Conservation (phyloP, 2,329 filamentous ascomycete genomes). For the Arthrobotrys musiformis region DNA sequence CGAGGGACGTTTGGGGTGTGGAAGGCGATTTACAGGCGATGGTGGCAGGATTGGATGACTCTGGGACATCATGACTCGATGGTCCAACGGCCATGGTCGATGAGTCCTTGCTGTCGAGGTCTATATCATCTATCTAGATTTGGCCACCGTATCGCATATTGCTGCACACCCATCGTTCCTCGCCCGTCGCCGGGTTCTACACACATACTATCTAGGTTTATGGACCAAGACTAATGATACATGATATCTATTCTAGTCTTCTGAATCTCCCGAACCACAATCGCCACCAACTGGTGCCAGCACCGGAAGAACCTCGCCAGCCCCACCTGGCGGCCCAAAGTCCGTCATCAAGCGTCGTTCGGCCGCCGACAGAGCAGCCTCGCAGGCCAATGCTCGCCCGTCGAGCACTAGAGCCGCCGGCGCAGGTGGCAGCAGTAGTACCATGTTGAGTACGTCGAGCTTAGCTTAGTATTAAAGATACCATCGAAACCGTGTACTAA, state of each 20-base stretch:
- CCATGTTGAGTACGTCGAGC: slow-evolving; percentile 88
- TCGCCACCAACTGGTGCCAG: slow-evolving; percentile 70
- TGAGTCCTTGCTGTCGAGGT: slow-evolving; percentile 6
- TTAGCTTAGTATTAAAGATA: slow-evolving; percentile 23
- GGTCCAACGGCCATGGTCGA: neutral
- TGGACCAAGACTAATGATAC: neutral
- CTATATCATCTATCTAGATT: neutral
- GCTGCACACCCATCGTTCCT: neutral
- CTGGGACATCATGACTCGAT: neutral
- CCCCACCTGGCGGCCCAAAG: slow-evolving; percentile 90
- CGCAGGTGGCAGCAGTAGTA: slow-evolving; percentile 94
- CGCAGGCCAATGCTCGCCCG: slow-evolving; percentile 90
- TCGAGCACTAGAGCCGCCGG: slow-evolving; percentile 92
- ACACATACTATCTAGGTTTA: slow-evolving; percentile 63
- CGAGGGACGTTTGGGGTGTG: slow-evolving; percentile 12
- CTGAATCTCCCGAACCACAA: slow-evolving; percentile 70
- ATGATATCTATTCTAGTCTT: slow-evolving; percentile 60
- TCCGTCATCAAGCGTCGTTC: slow-evolving; percentile 95
- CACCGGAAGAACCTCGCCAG: slow-evolving; percentile 85
- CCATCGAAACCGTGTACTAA: neutral
- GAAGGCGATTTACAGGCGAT: slow-evolving; percentile 34
- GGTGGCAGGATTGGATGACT: slow-evolving; percentile 16
- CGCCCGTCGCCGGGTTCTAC: slow-evolving; percentile 60
- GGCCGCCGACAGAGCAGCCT: slow-evolving; percentile 96
- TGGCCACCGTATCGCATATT: neutral